Evolutionary conservation across 768 basidiomycete species (phyloP), one percentile per base, ranked within the genome.

Genomic region (Amanita rimosa): DNA sequence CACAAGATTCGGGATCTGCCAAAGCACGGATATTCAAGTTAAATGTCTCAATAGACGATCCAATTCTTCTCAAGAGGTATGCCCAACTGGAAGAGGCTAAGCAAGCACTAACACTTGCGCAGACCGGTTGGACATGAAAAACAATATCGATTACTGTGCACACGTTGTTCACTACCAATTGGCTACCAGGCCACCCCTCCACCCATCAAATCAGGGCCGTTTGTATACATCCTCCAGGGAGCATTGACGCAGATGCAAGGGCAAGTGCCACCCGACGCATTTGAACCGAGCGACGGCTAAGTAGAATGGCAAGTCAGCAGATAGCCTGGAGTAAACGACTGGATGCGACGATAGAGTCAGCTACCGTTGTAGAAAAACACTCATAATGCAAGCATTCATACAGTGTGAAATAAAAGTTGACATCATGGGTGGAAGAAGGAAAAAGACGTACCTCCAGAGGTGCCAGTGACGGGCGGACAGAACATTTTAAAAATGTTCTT

Each of bases 241-340:
- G 83, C 88, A 14, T 72, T 95, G 50, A 90, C 87, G n/a, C 85
- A 86, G 58, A 67, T 84, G 55, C 92, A 95, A 69, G 92, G 92
- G 29, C 83, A 91, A 58, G 66, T 92, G 27, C 92, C 92, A 8
- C 64, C 73, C 40, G 88, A 89, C 54, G 92, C 92, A 5, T 90
- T 94, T 58, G 81, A 84, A 44, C 72, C 75, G 35, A 71, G 71
- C 16, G n/a, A 33, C 17, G 1, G 6, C 21, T 13, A 24, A 35
- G 10, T 34, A n/a, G 57, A 74, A 75, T 52, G 59, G 65, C 17
- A 44, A 38, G 53, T 58, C 57, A 53, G 44, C 44, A 6, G 14
- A 9, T 43, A 39, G 6, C 21, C 19, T n/a, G 44, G 17, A 44
- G 35, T 44, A 27, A 9, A 27, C 27, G 27, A 27, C 9, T 47